phyloP scores from a whole-genome alignment of 1,284 basidiomycete genomes.

The Fomitopsis palustris region DNA sequence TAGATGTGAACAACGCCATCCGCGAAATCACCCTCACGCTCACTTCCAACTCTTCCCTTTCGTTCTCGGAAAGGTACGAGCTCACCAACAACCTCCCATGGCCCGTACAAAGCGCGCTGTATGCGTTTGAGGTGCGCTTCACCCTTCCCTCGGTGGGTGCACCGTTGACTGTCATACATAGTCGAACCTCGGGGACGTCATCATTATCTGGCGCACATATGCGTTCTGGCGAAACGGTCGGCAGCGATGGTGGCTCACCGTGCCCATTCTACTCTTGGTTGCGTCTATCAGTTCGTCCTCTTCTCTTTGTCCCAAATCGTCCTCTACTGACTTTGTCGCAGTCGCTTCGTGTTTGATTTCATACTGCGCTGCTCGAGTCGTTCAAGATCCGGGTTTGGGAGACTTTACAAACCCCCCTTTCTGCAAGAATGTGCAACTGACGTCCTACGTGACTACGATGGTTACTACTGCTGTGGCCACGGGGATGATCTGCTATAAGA shows the following conservation, averaged over 20 bases:
- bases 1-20: not conserved
- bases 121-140: not conserved
- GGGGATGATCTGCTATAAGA: not conserved
- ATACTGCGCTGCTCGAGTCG: not conserved
- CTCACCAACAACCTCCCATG: not conserved
- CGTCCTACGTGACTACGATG: not conserved
- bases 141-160: not conserved
- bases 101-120: not conserved
- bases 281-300: not conserved
- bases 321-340: not conserved
- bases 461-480: not conserved
- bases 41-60: not conserved
- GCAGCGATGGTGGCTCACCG: not conserved
- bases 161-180: not conserved
- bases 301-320: not conserved
- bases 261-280: not conserved
- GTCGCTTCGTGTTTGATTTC: not conserved
- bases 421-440: not conserved
- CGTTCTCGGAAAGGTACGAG: not conserved
- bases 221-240: not conserved
- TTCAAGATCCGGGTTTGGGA: not conserved
- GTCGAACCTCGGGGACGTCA: not conserved
- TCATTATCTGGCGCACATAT: not conserved
- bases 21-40: not conserved
- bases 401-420: not conserved